These are phyloP conservation scores for Begonia fuchsioides DNA, from an alignment of 306 rosid genomes.

Conservation along the genomic window DNA sequence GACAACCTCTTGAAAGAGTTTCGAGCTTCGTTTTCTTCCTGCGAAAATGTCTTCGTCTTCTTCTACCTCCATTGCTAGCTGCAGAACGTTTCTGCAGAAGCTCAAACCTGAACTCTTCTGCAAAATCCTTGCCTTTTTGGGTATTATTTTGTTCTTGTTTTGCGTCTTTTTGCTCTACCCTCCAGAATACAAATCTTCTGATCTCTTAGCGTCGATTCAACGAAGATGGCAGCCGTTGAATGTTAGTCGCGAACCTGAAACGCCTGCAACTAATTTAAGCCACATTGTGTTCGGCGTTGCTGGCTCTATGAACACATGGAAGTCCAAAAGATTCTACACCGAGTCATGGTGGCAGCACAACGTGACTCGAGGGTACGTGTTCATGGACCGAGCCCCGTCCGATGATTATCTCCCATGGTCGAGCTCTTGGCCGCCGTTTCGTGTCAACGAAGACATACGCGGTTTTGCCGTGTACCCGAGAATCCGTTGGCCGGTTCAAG, in stretches of 20 bases:
- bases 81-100: constrained; percentile 5
- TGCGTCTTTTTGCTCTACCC: constrained; percentile 11
- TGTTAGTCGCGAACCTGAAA: background rate
- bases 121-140: constrained; percentile 18
- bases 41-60: constrained; percentile 14
- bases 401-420: constrained; percentile 29
- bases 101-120: constrained; percentile 2
- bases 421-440: constrained; percentile 21
- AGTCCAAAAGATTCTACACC: constrained; percentile 15
- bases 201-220: constrained; percentile 13
- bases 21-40: background rate
- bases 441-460: constrained; percentile 17
- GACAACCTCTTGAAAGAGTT: background rate
- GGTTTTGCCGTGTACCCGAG: background rate
- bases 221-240: constrained; percentile 10
- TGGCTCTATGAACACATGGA: constrained; percentile 36
- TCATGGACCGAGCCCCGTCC: constrained; percentile 24
- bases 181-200: constrained; percentile 11
- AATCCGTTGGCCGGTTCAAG: constrained; percentile 6
- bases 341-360: constrained; percentile 35
- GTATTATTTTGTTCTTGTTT: constrained; percentile 12
- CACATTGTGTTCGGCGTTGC: constrained; percentile 26
- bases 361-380: constrained; percentile 27
- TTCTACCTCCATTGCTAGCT: background rate
- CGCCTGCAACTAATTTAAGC: constrained; percentile 12